Evolutionary conservation across 129 eudicot species (phyloP), one percentile per base, ranked within the genome.

Genomic region (Lactuca saligna): DNA sequence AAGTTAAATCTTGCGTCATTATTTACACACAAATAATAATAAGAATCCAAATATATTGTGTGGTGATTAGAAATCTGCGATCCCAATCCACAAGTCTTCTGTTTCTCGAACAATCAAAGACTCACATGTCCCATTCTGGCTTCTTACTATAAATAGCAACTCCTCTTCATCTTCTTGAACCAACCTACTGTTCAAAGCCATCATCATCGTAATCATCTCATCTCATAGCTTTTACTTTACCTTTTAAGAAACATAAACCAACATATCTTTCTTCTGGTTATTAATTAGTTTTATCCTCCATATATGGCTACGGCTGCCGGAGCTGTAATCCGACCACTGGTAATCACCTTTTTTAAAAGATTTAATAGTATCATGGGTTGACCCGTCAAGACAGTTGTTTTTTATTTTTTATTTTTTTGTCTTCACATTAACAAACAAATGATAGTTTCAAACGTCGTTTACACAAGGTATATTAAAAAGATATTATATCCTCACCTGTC

Each of bases 281-380:
- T 1, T 42, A 1, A n/a, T 71, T 48, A 14, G 3, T 34, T 13
- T 17, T 6, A 54, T 16, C 14, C 17, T 54, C 34, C 29, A 74
- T 80, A 25, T 25, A 25, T 25, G 79, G 71, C 83, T 17, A 48
- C 71, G 8, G 65, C 67, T 34, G 50, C 59, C 15, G 80, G 80
- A 61, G 57, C 71, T 42, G 69, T 57, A 41, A 68, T 69, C 33
- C 53, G 60, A 54, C n/a, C 66, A 39, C 32, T 60, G 80, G 84
- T 78, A 76, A 35, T 34, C 10, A 51, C 53, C 42, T 49, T 17
- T 49, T 12, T 16, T 7, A 1, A 10, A 1, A 5, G 13, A 56
- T 69, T 39, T 17, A 44, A 9, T 15, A 0, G 4, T 32, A 15
- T 44, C 17, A 25, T 25, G 29, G 29, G 29, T 25, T 25, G 29